Conservation (phyloP, 2,329 filamentous ascomycete genomes). For the Aphanoascus verrucosus region DNA sequence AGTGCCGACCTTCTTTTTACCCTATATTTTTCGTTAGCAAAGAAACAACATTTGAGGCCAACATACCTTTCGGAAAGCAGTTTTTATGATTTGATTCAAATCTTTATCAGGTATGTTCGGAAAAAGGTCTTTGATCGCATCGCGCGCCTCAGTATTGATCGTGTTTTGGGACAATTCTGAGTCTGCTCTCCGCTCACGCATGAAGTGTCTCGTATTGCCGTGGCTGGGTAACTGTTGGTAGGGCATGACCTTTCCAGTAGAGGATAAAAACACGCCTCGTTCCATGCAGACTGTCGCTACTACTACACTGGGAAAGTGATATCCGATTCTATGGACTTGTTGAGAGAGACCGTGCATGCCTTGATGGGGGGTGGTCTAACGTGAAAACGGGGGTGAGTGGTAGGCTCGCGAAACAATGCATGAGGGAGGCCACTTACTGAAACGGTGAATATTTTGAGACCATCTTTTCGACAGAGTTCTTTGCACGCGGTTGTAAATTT, state of each 20-base stretch:
- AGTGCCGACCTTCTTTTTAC: conserved; percentile 48
- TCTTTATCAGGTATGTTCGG: conserved; percentile 52
- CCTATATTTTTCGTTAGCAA: conserved; percentile 30
- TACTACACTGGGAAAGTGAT: conserved; percentile 52
- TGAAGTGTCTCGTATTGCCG: conserved; percentile 13
- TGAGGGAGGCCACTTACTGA: conserved; percentile 41
- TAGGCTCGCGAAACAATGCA: neutral
- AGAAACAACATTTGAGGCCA: conserved; percentile 8
- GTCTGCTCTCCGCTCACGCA: conserved; percentile 17
- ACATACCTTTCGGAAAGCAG: conserved; percentile 49
- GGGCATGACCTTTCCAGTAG: conserved; percentile 39
- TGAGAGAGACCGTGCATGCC: conserved; percentile 45
- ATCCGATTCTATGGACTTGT: conserved; percentile 52
- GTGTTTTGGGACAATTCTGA: conserved; percentile 34
- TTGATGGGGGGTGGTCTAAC: conserved; percentile 41
- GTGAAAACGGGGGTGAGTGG: conserved; percentile 13
- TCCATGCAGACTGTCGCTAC: conserved; percentile 47
- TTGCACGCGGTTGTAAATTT: conserved; percentile 50
- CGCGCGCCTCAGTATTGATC: conserved; percentile 47
- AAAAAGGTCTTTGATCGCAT: conserved; percentile 51
- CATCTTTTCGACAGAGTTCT: conserved; percentile 47
- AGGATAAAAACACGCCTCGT: conserved; percentile 36
- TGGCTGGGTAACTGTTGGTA: conserved; percentile 24
- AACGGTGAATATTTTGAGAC: conserved; percentile 47
- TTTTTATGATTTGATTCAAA: conserved; percentile 47